Conservation (phyloP, 1,284 basidiomycete species). For the Cerrena zonata region DNA sequence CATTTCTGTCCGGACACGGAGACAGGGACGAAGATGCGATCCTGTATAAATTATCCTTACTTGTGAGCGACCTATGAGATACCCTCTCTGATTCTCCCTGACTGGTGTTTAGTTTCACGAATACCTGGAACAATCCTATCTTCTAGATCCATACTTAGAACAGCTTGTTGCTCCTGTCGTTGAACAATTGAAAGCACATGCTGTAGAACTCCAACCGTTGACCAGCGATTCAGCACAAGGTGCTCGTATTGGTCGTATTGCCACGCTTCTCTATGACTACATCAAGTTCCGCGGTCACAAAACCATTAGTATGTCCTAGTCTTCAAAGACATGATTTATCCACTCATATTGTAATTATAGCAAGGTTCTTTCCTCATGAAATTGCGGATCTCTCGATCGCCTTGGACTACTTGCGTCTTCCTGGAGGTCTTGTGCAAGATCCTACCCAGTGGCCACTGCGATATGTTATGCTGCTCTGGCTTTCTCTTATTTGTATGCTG, state of each 20-base stretch:
- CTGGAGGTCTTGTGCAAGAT: conserved; percentile 41
- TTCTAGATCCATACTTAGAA: conserved; percentile 95
- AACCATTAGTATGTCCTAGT: conserved; percentile 71
- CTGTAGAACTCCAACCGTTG: conserved; percentile 20
- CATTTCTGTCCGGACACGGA: conserved; percentile 45
- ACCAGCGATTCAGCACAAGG: neutral
- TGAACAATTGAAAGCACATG: conserved; percentile 35
- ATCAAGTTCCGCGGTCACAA: conserved; percentile 91
- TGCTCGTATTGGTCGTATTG: conserved; percentile 40
- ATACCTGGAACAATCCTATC: conserved; percentile 91
- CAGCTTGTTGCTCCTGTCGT: conserved; percentile 76
- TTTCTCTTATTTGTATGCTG: conserved; percentile 88
- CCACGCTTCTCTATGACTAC: conserved; percentile 74
- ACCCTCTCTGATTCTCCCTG: conserved; percentile 14
- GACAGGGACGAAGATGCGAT: conserved; percentile 32
- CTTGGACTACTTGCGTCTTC: conserved; percentile 57
- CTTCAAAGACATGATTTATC: too few relatives aligned
- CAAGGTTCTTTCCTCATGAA: conserved; percentile 87
- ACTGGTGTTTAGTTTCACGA: conserved; percentile 54
- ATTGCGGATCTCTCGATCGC: conserved; percentile 76
- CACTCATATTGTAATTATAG: conserved; percentile 46
- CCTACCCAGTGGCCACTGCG: conserved; percentile 71
- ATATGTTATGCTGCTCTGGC: conserved; percentile 85
- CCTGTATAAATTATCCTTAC: conserved; percentile 1
- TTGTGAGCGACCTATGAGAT: too few relatives aligned